Percentiles rank a stretch among this genome's conserved stretches.
Evolutionary conservation across 805 yeast genomes (phyloP).

Genomic region (Metschnikowia hibisci): DNA sequence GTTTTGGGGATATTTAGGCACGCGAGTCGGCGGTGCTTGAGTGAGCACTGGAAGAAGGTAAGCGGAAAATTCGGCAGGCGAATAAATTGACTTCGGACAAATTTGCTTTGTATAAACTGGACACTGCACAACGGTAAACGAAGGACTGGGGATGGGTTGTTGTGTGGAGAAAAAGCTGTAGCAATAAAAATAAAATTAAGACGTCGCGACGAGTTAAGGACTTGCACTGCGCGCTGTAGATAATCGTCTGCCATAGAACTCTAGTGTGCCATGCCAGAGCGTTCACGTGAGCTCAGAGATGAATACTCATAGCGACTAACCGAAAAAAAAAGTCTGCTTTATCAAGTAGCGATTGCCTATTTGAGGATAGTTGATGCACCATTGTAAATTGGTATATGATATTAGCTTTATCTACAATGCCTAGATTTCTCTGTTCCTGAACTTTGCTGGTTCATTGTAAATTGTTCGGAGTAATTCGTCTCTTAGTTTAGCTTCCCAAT

Average conservation of each 20-base stretch:
- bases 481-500: too few relatives aligned
- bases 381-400: too few relatives aligned
- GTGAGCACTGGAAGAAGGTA: constrained; percentile 2
- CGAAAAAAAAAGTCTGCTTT: too few relatives aligned
- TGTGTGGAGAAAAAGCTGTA: constrained; percentile 7
- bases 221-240: constrained; percentile 1
- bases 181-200: constrained; percentile 4
- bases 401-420: too few relatives aligned
- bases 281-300: too few relatives aligned
- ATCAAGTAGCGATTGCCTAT: too few relatives aligned
- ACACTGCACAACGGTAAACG: constrained; percentile 2
- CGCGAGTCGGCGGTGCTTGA: constrained; percentile 4
- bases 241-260: neutral
- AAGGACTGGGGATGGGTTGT: constrained; percentile 1
- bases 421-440: too few relatives aligned
- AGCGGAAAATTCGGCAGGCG: neutral
- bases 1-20: constrained; percentile 2
- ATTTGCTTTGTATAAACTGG: neutral
- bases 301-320: too few relatives aligned
- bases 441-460: too few relatives aligned
- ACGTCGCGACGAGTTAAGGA: constrained; percentile 2
- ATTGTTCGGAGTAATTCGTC: too few relatives aligned
- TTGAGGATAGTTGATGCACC: too few relatives aligned
- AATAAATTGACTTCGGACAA: neutral
- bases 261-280: too few relatives aligned